These are phyloP conservation scores for Spergularia bocconei DNA, from an alignment of 148 eudicot genomes.

Conservation along the genomic window DNA sequence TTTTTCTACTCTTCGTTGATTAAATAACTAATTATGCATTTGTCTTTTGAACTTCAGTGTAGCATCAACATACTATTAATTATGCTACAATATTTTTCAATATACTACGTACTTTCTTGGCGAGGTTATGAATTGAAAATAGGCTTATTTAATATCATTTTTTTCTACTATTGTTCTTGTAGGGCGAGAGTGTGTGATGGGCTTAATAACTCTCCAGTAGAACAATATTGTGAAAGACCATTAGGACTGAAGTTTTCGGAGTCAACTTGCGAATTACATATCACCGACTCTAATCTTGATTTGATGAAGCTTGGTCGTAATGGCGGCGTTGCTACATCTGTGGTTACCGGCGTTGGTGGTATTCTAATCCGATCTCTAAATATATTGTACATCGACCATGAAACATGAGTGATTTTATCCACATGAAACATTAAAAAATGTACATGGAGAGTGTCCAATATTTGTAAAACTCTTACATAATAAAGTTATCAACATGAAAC, in stretches of 20 bases:
- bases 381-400: slow-evolving; percentile 20
- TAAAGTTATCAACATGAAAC: too few species aligned
- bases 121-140: too few species aligned
- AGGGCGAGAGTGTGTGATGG: slow-evolving; percentile 21
- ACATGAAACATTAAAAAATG: too few species aligned
- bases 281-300: slow-evolving; percentile 23
- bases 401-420: background rate
- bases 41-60: too few species aligned
- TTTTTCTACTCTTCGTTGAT: too few species aligned
- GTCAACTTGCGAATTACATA: slow-evolving; percentile 21
- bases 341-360: slow-evolving; percentile 12
- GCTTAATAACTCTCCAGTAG: background rate
- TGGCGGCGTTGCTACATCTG: slow-evolving; percentile 17
- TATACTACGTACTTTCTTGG: too few species aligned
- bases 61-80: too few species aligned
- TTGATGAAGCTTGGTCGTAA: slow-evolving; percentile 9
- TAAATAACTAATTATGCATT: too few species aligned
- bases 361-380: slow-evolving; percentile 20
- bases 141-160: too few species aligned
- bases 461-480: too few species aligned
- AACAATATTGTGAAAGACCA: slow-evolving; percentile 26
- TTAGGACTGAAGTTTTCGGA: slow-evolving; percentile 19
- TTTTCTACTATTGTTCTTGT: background rate
- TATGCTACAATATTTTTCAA: too few species aligned
- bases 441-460: too few species aligned